These are phyloP conservation scores for Hemerocallis citrina DNA, from an alignment of 106 monocot genomes.

Conservation along the genomic window DNA sequence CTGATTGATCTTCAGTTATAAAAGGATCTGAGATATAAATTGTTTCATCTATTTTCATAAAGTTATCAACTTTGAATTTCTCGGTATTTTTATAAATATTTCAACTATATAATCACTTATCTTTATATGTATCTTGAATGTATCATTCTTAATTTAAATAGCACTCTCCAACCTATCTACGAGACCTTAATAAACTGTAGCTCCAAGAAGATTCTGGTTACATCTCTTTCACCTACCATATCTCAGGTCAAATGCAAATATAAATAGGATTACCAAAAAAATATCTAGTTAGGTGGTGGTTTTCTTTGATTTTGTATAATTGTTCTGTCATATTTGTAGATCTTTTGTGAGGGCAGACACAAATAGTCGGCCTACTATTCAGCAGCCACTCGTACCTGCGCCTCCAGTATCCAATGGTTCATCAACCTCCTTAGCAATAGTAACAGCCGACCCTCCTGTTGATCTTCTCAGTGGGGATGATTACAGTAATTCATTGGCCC, in stretches of 20 bases:
- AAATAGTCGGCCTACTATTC: conserved; percentile 27
- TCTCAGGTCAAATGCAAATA: no score
- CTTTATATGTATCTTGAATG: no score
- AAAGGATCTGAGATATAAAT: neutral
- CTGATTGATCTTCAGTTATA: neutral
- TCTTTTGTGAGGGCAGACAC: conserved; percentile 31
- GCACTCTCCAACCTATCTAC: neutral
- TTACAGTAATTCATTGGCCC: conserved; percentile 46
- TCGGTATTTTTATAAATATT: neutral
- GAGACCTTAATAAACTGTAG: neutral
- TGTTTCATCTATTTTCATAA: neutral
- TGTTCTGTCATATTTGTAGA: conserved; percentile 19
- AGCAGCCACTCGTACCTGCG: conserved; percentile 42
- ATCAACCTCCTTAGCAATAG: conserved; percentile 27
- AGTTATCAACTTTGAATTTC: neutral
- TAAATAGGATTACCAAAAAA: no score
- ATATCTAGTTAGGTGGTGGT: neutral
- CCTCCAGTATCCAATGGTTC: conserved; percentile 42
- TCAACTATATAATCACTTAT: no score
- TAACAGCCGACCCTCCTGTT: conserved; percentile 33
- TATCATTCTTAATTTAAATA: neutral
- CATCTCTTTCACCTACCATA: no score
- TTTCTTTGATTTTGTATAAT: conserved; percentile 4
- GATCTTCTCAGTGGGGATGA: conserved; percentile 61
- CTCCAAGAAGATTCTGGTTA: no score